Evolutionary conservation across 2,329 filamentous ascomycete species (phyloP), one percentile per base, ranked within the genome.

Genomic region (Aspergillus sp.): DNA sequence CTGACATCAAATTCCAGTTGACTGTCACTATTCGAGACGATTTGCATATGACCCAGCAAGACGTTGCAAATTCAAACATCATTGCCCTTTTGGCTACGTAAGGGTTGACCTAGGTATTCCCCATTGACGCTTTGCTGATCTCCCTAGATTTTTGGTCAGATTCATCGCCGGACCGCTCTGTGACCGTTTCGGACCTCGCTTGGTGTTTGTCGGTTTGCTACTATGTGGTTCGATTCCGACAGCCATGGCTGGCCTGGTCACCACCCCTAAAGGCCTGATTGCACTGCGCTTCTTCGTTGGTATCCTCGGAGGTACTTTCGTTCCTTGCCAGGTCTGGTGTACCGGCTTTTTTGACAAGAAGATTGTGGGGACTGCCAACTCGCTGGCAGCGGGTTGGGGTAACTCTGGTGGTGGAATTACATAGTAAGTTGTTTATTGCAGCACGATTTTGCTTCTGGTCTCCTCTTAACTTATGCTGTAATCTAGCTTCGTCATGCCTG

Each of bases 261-360:
- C 81, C 38, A 82, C 76, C 42, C 81, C 81, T 5, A 69, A 87
- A 9, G 66, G 68, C 28, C 46, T 71, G 27, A 69, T 70, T 45
- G 68, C 69, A 3, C 45, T 70, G 35, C 61, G 69, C 35, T 71
- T 71, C 53, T 71, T 71, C 43, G 57, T 71, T 28, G 69, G 69
- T 11, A 70, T 71, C 11, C 56, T 71, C 0, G 69, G 69, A 27
- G 69, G 65, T 9, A 69, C 63, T 10, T 71, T 71, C 40, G 69
- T 71, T 9, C 69, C 69, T 7, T 95, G 89, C 64, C 89, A 94
- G 62, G 90, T 95, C 6, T 95, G 90, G 88, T 88, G 85, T 7
- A 95, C 89, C 0, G 88, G 85, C 0, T 95, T 95, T 74, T 95
- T 89, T 64, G 90, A 96, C 70, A 93, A 90, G 72, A 93, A 90